phyloP scores from a whole-genome alignment of 768 basidiomycete species.

The Tephrocybe sp. region DNA sequence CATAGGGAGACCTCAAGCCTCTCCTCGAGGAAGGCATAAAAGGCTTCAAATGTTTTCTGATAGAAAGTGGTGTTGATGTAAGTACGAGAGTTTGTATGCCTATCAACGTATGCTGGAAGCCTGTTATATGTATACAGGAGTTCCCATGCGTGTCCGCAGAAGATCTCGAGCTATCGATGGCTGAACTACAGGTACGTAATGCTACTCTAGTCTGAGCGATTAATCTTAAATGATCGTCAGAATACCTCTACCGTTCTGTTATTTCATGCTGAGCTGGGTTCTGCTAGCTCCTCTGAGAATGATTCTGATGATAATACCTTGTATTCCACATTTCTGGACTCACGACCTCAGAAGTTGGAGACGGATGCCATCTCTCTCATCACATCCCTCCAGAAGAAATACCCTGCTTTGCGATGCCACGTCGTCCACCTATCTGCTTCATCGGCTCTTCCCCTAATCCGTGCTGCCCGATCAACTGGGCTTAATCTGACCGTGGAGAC shows the following conservation, averaged over 20 bases:
- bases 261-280: slow-evolving; percentile 90
- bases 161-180: slow-evolving; percentile 73
- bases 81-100: slow-evolving; percentile 17
- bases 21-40: slow-evolving; percentile 80
- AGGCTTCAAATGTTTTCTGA: slow-evolving; percentile 97
- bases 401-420: slow-evolving; percentile 78
- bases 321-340: slow-evolving; percentile 83
- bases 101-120: no score
- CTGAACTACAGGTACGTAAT: slow-evolving; percentile 61
- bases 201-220: slow-evolving; percentile 7
- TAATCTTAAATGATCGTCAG: slow-evolving; percentile 35
- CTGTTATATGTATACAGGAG: slow-evolving; percentile 66
- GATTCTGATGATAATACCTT: slow-evolving; percentile 42
- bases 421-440: slow-evolving; percentile 95
- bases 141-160: slow-evolving; percentile 82
- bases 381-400: slow-evolving; percentile 56
- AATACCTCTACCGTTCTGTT: slow-evolving; percentile 69
- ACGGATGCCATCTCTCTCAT: slow-evolving; percentile 80
- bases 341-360: slow-evolving; percentile 83
- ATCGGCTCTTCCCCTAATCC: slow-evolving; percentile 74
- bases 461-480: slow-evolving; percentile 62
- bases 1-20: slow-evolving; percentile 70
- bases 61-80: slow-evolving; percentile 94
- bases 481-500: slow-evolving; percentile 90
- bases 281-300: slow-evolving; percentile 11